A percentile compares a stretch with the other conserved stretches of the same genome.
phyloP scores from a whole-genome alignment of 495 filamentous ascomycete species.

The Lasiosphaeria ovina region DNA sequence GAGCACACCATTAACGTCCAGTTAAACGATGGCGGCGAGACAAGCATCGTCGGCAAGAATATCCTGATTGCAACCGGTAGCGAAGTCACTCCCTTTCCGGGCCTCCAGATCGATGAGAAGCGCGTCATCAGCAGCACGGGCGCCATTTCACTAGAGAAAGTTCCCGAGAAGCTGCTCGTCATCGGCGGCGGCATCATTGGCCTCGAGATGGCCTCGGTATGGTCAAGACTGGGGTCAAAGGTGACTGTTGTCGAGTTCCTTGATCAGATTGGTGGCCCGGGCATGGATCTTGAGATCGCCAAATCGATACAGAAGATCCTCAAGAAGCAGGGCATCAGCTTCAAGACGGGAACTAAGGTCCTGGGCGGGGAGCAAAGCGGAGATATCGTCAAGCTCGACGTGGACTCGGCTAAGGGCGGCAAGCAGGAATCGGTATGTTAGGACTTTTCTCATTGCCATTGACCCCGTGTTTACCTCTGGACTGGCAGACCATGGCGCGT shows the following conservation, averaged over 20 bases:
- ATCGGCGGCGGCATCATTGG: slow-evolving; percentile 99
- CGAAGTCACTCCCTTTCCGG: slow-evolving; percentile 94
- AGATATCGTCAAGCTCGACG: slow-evolving; percentile 70
- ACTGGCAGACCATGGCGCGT: too few species aligned
- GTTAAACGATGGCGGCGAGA: slow-evolving; percentile 85
- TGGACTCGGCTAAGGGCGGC: slow-evolving; percentile 94
- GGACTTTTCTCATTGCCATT: slow-evolving; percentile 9
- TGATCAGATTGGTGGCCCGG: slow-evolving; percentile 92
- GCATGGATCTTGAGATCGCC: slow-evolving; percentile 93
- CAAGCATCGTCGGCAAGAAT: slow-evolving; percentile 82
- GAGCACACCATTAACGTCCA: slow-evolving; percentile 91
- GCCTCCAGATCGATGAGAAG: slow-evolving; percentile 94
- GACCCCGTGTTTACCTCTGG: not conserved
- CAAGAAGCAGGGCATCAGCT: slow-evolving; percentile 95
- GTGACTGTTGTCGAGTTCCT: slow-evolving; percentile 98
- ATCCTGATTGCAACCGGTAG: slow-evolving; percentile 95
- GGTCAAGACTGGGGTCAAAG: slow-evolving; percentile 87
- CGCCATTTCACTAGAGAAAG: slow-evolving; percentile 81
- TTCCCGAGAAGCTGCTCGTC: slow-evolving; percentile 96
- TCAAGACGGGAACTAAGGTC: slow-evolving; percentile 97
- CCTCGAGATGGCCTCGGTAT: slow-evolving; percentile 98
- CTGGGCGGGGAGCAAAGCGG: slow-evolving; percentile 75
- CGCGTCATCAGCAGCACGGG: slow-evolving; percentile 94
- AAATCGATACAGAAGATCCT: slow-evolving; percentile 92
- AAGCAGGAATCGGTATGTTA: slow-evolving; percentile 79